phyloP scores from a whole-genome alignment of 768 basidiomycete genomes.

The Boletus reticulatus region DNA sequence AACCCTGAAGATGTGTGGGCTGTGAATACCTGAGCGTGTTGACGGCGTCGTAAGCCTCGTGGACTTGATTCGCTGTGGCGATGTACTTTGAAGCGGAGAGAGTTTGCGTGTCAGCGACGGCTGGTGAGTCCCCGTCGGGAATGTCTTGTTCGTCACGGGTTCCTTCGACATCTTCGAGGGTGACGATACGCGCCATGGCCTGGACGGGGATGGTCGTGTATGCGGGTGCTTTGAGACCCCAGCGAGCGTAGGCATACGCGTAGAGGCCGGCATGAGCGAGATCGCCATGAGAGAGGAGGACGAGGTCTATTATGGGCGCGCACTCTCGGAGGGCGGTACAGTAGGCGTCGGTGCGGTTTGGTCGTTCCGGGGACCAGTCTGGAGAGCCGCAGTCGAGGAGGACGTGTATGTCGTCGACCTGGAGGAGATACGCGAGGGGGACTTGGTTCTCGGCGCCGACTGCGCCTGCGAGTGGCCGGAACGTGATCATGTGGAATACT shows the following conservation, averaged over 20 bases:
- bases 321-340: conserved; percentile 67
- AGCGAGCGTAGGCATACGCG: conserved; percentile 85
- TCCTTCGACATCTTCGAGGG: conserved; percentile 83
- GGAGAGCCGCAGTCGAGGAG: conserved; percentile 94
- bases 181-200: conserved; percentile 91
- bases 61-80: conserved; percentile 79
- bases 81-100: conserved; percentile 50
- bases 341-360: conserved; percentile 42
- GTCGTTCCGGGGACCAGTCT: conserved; percentile 71
- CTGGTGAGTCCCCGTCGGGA: conserved; percentile 26
- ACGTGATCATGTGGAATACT: conserved; percentile 65
- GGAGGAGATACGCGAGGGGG: conserved; percentile 82
- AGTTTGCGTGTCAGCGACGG: conserved; percentile 9
- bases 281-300: conserved; percentile 93
- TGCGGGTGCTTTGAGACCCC: conserved; percentile 85
- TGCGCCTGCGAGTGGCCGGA: conserved; percentile 86
- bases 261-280: conserved; percentile 88
- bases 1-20: conserved; percentile 92
- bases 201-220: conserved; percentile 95
- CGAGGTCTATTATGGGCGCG: conserved; percentile 75
- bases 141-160: conserved; percentile 75
- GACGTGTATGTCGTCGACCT: conserved; percentile 91
- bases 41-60: conserved; percentile 89
- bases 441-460: conserved; percentile 62
- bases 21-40: conserved; percentile 94